Conservation (phyloP, 23 red algal species). For the Pyropia haitanensis region DNA sequence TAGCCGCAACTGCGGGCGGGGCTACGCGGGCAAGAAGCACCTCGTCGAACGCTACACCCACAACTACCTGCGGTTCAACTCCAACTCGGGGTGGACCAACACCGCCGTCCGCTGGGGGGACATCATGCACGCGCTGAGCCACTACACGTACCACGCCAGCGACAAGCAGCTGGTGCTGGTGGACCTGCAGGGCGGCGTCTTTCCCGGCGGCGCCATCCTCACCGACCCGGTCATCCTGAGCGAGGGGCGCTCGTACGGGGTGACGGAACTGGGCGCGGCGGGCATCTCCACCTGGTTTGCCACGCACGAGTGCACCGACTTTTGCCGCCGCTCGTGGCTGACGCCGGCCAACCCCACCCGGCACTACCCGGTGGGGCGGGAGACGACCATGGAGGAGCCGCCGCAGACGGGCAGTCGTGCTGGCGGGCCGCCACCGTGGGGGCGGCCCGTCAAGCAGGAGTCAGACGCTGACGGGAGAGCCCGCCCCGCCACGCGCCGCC, state of each 20-base stretch:
- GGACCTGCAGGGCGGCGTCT: conserved; percentile 7
- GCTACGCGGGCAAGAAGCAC: background rate
- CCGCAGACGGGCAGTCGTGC: too few species aligned
- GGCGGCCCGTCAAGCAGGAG: too few species aligned
- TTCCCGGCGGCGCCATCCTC: background rate
- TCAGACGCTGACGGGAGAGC: too few species aligned
- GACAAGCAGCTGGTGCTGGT: background rate
- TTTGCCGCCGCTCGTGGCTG: background rate
- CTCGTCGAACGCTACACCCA: background rate
- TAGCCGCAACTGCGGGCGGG: background rate
- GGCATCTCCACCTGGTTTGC: background rate
- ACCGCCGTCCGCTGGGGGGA: background rate
- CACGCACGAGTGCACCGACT: conserved; percentile 1
- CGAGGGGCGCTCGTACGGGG: background rate
- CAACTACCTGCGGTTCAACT: background rate
- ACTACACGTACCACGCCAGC: background rate
- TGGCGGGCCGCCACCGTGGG: too few species aligned
- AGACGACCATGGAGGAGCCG: too few species aligned
- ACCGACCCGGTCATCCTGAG: background rate
- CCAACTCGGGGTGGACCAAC: background rate
- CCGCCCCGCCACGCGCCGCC: too few species aligned
- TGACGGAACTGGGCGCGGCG: background rate
- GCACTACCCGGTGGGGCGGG: too few species aligned
- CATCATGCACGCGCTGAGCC: background rate
- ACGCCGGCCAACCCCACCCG: too few species aligned